Evolutionary conservation across 2,329 filamentous ascomycete species (phyloP), one percentile per base, ranked within the genome.

Genomic region (Colletotrichum karsti): DNA sequence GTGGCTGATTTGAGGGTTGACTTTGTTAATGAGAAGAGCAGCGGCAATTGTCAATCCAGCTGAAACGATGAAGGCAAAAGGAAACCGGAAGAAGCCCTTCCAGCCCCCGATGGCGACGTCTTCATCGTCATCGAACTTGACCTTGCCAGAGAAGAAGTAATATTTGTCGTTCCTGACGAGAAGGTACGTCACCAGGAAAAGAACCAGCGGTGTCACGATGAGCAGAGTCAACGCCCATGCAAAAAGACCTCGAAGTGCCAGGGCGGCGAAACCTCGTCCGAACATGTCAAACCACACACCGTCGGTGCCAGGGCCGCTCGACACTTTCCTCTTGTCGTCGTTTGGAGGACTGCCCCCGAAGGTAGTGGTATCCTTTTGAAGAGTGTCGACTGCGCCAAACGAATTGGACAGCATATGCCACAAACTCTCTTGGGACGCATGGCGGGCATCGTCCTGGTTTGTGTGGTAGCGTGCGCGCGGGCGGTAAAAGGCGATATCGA

Each of bases 381-480:
- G 84, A 2, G 85, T 85, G 73, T 91, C 85, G 22, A 93, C 89
- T 0, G 95, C 96, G 7, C 90, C 88, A 24, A 98, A 81, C 6
- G 94, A 90, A 13, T 91, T 91, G 39, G 93, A 97, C 39, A 99
- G 85, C 96, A 99, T 98, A 78, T 98, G 95, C 95, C 95, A 98
- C 20, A 98, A 80, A 70, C 88, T 90, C 51, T 82, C 81, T 66
- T 80, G 79, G n/a, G 90, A 92, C 0, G 94, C 92, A 78, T 98
- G 94, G 41, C 88, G 89, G 3, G 91, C 85, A 76, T 97, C 93
- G 77, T 99, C 96, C 75, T 97, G 90, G 69, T 93, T 88, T 0
- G 95, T 98, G 77, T 99, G 96, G 75, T 99, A 99, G 64, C 93
- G 86, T 20, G 94, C 88, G 58, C 96, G 88, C 2, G 95, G 95